Conservation (phyloP, 2,329 filamentous ascomycete species). For the Aspergillus hortae region DNA sequence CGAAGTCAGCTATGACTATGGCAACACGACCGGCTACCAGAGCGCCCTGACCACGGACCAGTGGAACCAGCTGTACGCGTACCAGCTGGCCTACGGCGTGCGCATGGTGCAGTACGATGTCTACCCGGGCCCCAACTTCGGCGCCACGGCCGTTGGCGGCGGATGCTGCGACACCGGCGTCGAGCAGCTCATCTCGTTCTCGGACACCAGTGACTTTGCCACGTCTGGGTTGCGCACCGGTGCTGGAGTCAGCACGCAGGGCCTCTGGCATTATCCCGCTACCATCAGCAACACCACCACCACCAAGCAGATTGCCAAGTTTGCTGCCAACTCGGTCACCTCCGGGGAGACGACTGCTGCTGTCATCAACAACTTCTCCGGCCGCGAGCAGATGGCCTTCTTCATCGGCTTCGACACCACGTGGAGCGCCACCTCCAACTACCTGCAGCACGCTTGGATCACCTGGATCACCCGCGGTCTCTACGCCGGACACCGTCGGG, state of each 20-base stretch:
- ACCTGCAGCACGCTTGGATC: constrained; percentile 61
- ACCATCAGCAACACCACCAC: constrained; percentile 51
- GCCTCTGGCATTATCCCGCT: constrained; percentile 59
- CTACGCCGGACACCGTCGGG: constrained; percentile 53
- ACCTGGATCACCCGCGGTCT: constrained; percentile 60
- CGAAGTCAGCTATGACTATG: constrained; percentile 55
- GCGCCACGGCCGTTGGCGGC: constrained; percentile 35
- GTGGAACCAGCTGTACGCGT: constrained; percentile 55
- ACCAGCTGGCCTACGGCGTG: constrained; percentile 57
- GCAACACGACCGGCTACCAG: constrained; percentile 37
- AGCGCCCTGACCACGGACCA: constrained; percentile 56
- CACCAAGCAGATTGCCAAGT: constrained; percentile 54
- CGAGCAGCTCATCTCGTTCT: constrained; percentile 54
- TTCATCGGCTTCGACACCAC: constrained; percentile 54
- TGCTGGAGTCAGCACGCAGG: constrained; percentile 48
- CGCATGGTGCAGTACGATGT: constrained; percentile 60
- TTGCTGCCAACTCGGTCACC: constrained; percentile 45
- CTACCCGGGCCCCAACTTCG: constrained; percentile 52
- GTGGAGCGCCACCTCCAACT: constrained; percentile 54
- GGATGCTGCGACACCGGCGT: constrained; percentile 49
- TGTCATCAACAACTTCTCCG: constrained; percentile 57
- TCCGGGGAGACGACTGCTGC: constrained; percentile 47
- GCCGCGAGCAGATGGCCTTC: constrained; percentile 60
- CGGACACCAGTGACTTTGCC: constrained; percentile 52
- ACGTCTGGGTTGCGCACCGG: constrained; percentile 53